Base-by-base conservation (phyloP, 2,329 filamentous ascomycete species). In the Byssothecium circinans region DNA sequence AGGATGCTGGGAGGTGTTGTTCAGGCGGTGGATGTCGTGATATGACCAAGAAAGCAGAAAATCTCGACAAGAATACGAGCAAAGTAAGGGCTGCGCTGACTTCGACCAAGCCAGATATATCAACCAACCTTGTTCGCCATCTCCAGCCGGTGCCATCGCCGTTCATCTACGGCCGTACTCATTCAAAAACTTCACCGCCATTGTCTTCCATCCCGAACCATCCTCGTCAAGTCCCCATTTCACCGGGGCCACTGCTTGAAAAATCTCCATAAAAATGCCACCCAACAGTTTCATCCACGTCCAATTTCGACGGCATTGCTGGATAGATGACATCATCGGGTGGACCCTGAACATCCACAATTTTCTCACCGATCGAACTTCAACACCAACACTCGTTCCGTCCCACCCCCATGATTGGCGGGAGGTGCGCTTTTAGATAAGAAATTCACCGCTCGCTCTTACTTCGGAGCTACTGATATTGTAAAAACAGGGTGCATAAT, bases 211-310 rank as follows among this genome's bases (percentile, higher is more conserved):
- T 29, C 42, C 48, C 48, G 40, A 36, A 36, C 6, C n/a, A 18
- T 50, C 27, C 34, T 50, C 48, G 48, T 50, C 30, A 32, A 19
- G 37, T 42, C 34, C 19, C 42, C 42, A 38, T 41, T 25, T 40
- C 47, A 54, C 47, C 40, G 22, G 30, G 43, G 49, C 36, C 43
- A 35, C 45, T 32, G 15, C 30, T 6, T 17, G 19, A 40, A 54
- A 57, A 57, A 43, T 54, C 54, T 45, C 53, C 58, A 59, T 48
- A 52, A 54, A n/a, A 46, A 45, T 50, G 53, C 57, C 50, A 60
- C 63, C 62, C 63, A 67, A 65, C 62, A 61, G 63, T 66, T 66
- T 65, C 62, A 61, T 45, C 33, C 48, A 40, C 29, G 23, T 38
- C 36, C 44, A 45, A 41, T 46, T 41, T 50, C 49, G 46, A 12